Percentiles rank a stretch among this genome's conserved stretches.
Evolutionary conservation across 345 rosid genomes (phyloP).

Genomic region (Aquilaria sinensis): DNA sequence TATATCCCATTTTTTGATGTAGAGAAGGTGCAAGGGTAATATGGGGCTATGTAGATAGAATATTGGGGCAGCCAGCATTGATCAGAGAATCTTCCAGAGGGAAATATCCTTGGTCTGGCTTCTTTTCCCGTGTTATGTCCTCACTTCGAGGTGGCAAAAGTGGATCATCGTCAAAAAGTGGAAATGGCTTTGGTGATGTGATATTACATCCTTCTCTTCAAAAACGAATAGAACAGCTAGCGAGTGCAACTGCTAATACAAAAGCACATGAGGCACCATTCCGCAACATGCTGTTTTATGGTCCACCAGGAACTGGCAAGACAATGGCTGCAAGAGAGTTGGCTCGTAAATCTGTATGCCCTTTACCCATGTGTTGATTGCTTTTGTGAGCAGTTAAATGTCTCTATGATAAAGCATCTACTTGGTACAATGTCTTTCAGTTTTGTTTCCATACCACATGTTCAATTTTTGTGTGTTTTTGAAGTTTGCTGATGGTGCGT

Average conservation of each 20-base stretch:
- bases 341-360: constrained; percentile 80
- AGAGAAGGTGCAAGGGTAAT: constrained; percentile 99
- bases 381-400: too few relatives aligned
- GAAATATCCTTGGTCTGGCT: constrained; percentile 96
- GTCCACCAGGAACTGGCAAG: constrained; percentile 99
- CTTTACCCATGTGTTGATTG: constrained; percentile 1
- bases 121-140: constrained; percentile 36
- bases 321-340: constrained; percentile 98
- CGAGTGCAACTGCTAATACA: constrained; percentile 93
- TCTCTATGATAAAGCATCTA: too few relatives aligned
- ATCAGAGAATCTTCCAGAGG: constrained; percentile 98
- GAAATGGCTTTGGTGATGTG: constrained; percentile 92
- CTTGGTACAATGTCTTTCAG: not conserved
- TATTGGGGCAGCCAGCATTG: constrained; percentile 96
- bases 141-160: constrained; percentile 35
- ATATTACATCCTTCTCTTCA: constrained; percentile 82
- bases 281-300: constrained; percentile 92
- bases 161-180: constrained; percentile 39
- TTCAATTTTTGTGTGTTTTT: not conserved
- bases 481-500: not conserved
- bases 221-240: constrained; percentile 78
- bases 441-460: not conserved
- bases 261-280: constrained; percentile 95
- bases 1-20: constrained; percentile 14
- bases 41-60: constrained; percentile 97